Base-by-base conservation (phyloP, 371 early-diverging fungal genomes). In the Mucor piriformis region DNA sequence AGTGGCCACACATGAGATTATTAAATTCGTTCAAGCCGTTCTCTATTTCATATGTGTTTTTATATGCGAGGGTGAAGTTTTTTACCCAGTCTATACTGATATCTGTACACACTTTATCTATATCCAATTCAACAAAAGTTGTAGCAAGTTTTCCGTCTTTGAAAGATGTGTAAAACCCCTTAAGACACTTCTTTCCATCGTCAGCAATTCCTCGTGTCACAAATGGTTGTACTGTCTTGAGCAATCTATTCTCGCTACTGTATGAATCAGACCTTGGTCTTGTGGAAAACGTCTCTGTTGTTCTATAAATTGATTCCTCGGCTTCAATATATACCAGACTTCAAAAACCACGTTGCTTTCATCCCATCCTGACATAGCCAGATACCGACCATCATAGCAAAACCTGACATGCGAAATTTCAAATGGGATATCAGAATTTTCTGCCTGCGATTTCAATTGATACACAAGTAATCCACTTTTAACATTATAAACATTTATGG, bases 301-400 rank as follows among this genome's bases (percentile, higher is more conserved):
- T 12, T 46, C 46, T 24, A 24, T 53, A 53, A 27, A 53, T 29
- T 7, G 42, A 42, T 40, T 29, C 40, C n/a, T 53, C 54, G 0
- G 42, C 25, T 15, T 27, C 42, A 10, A 53, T 24, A n/a, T n/a
- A 7, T 53, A 27, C 42, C 54, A 53, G 3, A 53, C 38, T 53
- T 53, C 29, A 53, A 53, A 53, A 2, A 42, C 16, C n/a, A 53
- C 42, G 5, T 42, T 23, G 6, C 20, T 24, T 24, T 29, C 35
- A 5, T 8, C 27, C 16, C 34, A 18, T n/a, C 42, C 38, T 13
- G 27, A 38, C 29, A 27, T 40, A 16, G 54, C 54, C 10, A 53
- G n/a, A 42, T 42, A 53, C 1, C 42, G 54, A 6, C 37, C 34
- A 40, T 40, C 42, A 53, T 53, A 42, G 18, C 54, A 53, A 23